A percentile compares a stretch with the other conserved stretches of the same genome.
Evolutionary conservation across 2,329 filamentous ascomycete species (phyloP).

Genomic region (Fusarium sp.): DNA sequence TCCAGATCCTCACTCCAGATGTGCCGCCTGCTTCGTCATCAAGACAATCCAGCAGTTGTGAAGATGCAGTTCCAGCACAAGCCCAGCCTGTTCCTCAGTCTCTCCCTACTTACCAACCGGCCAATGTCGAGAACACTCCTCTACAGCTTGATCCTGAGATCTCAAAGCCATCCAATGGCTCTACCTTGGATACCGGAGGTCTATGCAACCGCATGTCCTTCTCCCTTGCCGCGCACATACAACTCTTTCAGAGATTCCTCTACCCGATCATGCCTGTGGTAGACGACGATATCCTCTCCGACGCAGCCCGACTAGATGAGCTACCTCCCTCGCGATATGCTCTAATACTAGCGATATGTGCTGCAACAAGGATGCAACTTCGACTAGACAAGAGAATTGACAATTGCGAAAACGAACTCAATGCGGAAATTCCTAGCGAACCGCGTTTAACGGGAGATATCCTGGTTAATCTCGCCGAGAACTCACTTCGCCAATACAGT

Average conservation of each 20-base stretch:
- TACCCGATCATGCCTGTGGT: constrained; percentile 52
- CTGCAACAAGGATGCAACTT: constrained; percentile 50
- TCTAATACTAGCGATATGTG: constrained; percentile 48
- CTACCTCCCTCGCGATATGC: constrained; percentile 47
- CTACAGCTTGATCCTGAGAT: not conserved
- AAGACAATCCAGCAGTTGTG: not conserved
- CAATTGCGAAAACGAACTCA: constrained; percentile 21
- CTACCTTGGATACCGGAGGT: not conserved
- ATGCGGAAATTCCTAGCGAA: constrained; percentile 36
- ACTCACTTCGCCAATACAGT: constrained; percentile 45
- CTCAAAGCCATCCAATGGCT: not conserved
- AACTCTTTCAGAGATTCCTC: constrained; percentile 49
- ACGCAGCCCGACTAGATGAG: constrained; percentile 44
- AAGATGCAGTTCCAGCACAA: not conserved
- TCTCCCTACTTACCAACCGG: not conserved
- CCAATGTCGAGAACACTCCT: not conserved
- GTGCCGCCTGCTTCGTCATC: not conserved
- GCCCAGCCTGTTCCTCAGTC: not conserved
- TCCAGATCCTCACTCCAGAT: constrained; percentile 43
- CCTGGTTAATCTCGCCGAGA: constrained; percentile 47
- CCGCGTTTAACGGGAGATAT: constrained; percentile 45
- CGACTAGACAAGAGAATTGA: constrained; percentile 41
- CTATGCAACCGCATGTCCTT: constrained; percentile 40
- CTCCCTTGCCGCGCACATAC: constrained; percentile 47
- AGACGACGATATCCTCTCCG: constrained; percentile 47